A percentile compares a stretch with the other conserved stretches of the same genome.
Evolutionary conservation across 192 early-diverging fungal genomes (phyloP).

Genomic region (Entomortierella chlamydospora): DNA sequence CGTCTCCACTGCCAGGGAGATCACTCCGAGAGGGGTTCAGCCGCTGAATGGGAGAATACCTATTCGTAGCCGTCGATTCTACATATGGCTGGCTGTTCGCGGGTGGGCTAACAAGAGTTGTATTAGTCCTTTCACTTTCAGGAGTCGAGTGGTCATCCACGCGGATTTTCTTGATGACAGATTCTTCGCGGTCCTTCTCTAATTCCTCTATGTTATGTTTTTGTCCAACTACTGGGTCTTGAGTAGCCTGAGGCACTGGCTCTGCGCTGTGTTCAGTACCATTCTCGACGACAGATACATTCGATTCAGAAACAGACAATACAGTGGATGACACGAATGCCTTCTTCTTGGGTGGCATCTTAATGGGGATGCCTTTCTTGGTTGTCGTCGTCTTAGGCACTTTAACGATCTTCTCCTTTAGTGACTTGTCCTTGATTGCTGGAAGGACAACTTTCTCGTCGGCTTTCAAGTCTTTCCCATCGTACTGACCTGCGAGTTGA

Average conservation of each 20-base stretch:
- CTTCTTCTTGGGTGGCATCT: slow-evolving; percentile 43
- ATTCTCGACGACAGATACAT: not conserved
- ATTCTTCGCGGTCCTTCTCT: not conserved
- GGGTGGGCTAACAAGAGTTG: not conserved
- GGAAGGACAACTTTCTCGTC: slow-evolving; percentile 10
- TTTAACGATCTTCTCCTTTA: slow-evolving; percentile 35
- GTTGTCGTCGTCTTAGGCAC: slow-evolving; percentile 2
- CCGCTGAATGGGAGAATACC: not conserved
- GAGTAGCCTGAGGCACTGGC: not conserved
- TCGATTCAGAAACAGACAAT: not conserved
- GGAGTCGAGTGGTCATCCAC: not conserved
- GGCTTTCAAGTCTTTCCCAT: not conserved
- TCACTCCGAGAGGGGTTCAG: not conserved
- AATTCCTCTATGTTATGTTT: slow-evolving; percentile 14
- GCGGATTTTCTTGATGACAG: slow-evolving; percentile 4
- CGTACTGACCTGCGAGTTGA: not conserved
- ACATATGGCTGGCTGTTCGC: not conserved
- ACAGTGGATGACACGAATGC: not conserved
- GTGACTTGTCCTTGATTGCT: slow-evolving; percentile 19
- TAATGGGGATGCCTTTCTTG: slow-evolving; percentile 19
- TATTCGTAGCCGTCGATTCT: not conserved
- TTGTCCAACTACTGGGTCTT: not conserved
- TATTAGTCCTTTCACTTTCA: not conserved
- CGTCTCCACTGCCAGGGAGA: not conserved
- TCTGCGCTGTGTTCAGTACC: not conserved